These are phyloP conservation scores for Eucalyptus virginea DNA, from an alignment of 345 rosid species.

Conservation along the genomic window DNA sequence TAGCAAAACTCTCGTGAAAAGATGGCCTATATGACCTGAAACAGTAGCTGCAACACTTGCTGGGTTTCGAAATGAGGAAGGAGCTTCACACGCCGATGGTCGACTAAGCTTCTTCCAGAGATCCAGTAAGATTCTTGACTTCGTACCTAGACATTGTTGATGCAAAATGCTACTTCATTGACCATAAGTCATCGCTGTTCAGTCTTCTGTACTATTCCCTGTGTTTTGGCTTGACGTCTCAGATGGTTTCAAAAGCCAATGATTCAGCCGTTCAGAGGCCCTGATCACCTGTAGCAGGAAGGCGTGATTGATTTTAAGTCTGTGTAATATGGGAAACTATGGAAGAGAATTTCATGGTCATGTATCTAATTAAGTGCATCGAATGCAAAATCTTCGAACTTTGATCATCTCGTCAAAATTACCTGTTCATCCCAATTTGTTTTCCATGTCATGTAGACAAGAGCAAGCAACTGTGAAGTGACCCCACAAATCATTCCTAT, in stretches of 20 bases:
- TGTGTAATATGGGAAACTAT: not conserved
- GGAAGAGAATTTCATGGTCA: not conserved
- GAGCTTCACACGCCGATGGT: not conserved
- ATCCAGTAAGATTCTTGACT: not conserved
- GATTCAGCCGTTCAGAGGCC: slow-evolving; percentile 3
- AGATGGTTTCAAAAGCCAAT: not conserved
- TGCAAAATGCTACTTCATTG: not conserved
- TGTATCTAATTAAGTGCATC: not conserved
- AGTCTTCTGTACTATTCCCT: not conserved
- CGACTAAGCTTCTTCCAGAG: not conserved
- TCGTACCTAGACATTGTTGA: not conserved
- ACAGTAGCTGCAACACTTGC: not conserved
- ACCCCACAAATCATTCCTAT: slow-evolving; percentile 10
- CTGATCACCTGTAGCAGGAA: not conserved
- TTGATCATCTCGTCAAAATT: not conserved
- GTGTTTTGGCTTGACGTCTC: not conserved
- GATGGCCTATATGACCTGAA: not conserved
- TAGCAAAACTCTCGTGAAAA: not conserved
- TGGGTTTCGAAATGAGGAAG: not conserved
- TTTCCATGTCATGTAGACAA: slow-evolving; percentile 7
- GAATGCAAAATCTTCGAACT: not conserved
- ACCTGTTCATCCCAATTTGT: slow-evolving; percentile 16
- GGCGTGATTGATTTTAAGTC: not conserved
- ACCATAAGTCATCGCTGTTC: not conserved
- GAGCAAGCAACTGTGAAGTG: slow-evolving; percentile 3